Conservation (phyloP, 768 basidiomycete species). For the Podaxis rugospora region DNA sequence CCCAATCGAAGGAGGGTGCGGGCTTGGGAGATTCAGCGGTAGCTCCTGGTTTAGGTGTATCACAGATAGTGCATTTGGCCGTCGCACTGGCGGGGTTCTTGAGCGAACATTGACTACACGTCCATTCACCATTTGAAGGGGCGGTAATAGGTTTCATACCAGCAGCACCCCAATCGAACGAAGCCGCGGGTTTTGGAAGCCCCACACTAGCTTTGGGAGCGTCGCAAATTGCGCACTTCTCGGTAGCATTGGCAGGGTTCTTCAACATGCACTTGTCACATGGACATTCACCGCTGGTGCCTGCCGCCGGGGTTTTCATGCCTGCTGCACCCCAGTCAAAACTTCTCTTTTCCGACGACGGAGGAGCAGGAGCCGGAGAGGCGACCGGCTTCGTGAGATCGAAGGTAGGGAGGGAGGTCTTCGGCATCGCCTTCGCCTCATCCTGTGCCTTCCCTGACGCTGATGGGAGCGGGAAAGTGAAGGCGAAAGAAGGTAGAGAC, state of each 20-base stretch:
- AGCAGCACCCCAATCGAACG: constrained; percentile 18
- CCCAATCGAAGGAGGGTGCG: constrained; percentile 4
- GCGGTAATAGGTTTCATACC: constrained; percentile 5
- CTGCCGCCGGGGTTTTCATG: constrained; percentile 37
- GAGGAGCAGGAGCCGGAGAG: constrained; percentile 13
- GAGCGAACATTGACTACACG: constrained; percentile 48
- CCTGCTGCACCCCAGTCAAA: constrained; percentile 67
- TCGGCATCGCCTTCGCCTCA: constrained; percentile 34
- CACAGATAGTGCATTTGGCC: constrained; percentile 50
- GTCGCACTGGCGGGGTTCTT: constrained; percentile 39
- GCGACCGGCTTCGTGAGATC: constrained; percentile 22
- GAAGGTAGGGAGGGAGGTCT: constrained; percentile 43
- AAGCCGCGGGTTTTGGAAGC: background rate
- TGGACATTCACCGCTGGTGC: constrained; percentile 40
- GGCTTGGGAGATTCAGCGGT: background rate
- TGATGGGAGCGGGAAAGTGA: constrained; percentile 21
- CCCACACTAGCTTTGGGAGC: constrained; percentile 16
- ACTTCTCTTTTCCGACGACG: constrained; percentile 21
- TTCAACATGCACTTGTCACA: constrained; percentile 49
- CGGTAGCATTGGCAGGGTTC: constrained; percentile 40
- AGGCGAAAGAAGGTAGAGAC: constrained; percentile 34
- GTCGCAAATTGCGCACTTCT: constrained; percentile 52
- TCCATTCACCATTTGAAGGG: constrained; percentile 34
- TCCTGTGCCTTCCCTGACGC: constrained; percentile 24
- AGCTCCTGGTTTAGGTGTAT: constrained; percentile 28